These are phyloP conservation scores for Eucalyptus fibrosa DNA, from an alignment of 345 rosid genomes.

Conservation along the genomic window DNA sequence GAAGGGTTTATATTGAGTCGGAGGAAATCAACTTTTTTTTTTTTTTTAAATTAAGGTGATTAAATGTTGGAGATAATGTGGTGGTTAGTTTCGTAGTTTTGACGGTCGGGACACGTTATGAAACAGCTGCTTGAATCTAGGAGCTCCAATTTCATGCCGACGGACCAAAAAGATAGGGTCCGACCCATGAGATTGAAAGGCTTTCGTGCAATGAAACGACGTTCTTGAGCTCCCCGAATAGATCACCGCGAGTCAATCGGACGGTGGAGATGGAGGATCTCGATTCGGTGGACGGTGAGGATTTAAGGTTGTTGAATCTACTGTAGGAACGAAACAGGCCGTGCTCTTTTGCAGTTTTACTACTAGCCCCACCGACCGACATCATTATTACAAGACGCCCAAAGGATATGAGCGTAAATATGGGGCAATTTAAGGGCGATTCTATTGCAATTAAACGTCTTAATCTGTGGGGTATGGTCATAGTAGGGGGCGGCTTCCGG, in stretches of 20 bases:
- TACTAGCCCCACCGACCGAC: too few species aligned
- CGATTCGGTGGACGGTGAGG: neutral
- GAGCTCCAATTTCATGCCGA: neutral
- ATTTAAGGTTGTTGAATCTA: too few species aligned
- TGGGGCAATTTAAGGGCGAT: too few species aligned
- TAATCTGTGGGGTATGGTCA: too few species aligned
- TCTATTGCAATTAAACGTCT: too few species aligned
- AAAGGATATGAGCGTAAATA: too few species aligned
- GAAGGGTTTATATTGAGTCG: neutral
- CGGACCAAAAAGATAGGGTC: neutral
- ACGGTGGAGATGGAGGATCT: neutral
- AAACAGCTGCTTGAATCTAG: neutral
- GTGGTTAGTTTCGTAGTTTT: neutral
- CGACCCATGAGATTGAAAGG: neutral
- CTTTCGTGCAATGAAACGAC: neutral
- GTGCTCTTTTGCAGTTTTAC: too few species aligned
- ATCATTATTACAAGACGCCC: too few species aligned
- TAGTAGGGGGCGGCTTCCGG: too few species aligned
- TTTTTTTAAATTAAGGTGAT: neutral
- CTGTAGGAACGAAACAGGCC: accelerated
- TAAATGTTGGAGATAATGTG: neutral
- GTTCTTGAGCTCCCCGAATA: too few species aligned
- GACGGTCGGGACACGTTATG: neutral
- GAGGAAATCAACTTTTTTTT: neutral
- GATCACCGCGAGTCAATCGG: neutral